phyloP scores from a whole-genome alignment of 768 basidiomycete genomes.

The Paxillus ammoniavirescens region DNA sequence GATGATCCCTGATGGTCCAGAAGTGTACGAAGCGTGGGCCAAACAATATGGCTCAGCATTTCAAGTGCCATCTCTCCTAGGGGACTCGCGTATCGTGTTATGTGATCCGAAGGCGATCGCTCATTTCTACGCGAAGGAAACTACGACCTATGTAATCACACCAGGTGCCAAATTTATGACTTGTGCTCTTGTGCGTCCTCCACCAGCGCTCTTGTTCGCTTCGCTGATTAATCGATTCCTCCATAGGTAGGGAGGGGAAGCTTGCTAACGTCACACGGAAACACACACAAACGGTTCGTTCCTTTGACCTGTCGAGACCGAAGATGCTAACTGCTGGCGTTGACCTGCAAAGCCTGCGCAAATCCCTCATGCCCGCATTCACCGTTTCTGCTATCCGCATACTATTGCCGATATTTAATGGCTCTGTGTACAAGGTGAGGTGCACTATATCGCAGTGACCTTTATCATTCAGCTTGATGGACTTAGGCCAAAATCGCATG shows the following conservation, averaged over 20 bases:
- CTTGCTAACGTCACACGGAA: slow-evolving; percentile 14
- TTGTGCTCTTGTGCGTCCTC: slow-evolving; percentile 27
- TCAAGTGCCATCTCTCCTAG: slow-evolving; percentile 36
- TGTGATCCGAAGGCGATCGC: slow-evolving; percentile 46
- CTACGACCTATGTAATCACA: slow-evolving; percentile 43
- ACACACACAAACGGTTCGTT: no score
- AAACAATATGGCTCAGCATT: slow-evolving; percentile 44
- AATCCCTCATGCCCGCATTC: slow-evolving; percentile 25
- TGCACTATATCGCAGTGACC: no score
- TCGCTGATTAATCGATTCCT: neutral
- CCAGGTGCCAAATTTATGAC: slow-evolving; percentile 35
- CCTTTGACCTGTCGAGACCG: no score
- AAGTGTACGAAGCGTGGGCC: slow-evolving; percentile 44
- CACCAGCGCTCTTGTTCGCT: no score
- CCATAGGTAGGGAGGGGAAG: slow-evolving; percentile 10
- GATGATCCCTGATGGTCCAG: no score
- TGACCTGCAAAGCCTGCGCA: slow-evolving; percentile 17
- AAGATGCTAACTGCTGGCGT: no score
- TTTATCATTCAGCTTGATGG: no score
- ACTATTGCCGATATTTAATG: slow-evolving; percentile 23
- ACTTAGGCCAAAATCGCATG: slow-evolving; percentile 26
- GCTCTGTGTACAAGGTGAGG: slow-evolving; percentile 28
- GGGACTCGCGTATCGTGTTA: slow-evolving; percentile 34
- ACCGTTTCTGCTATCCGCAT: slow-evolving; percentile 23
- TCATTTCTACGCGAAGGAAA: slow-evolving; percentile 50